Evolutionary conservation across 2,329 filamentous ascomycete species (phyloP).

Genomic region (Colletotrichum chlorophyti): DNA sequence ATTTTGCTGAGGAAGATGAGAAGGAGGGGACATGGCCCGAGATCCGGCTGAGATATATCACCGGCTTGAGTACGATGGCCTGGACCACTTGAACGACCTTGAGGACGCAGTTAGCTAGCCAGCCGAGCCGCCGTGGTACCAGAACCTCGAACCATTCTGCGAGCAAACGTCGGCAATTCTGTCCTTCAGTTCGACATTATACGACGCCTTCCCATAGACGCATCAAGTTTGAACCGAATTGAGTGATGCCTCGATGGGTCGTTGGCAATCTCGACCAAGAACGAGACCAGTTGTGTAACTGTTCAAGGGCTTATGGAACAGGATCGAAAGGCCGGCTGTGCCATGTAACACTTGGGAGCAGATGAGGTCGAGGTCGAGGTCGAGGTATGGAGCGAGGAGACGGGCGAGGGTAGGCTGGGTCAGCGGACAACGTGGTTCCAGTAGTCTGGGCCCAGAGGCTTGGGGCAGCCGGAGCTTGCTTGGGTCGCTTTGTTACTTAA

Average conservation of each 20-base stretch:
- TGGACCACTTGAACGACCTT: no score
- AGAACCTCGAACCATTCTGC: neutral
- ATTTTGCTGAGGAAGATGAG: neutral
- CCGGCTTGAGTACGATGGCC: neutral
- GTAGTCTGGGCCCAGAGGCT: conserved; percentile 15
- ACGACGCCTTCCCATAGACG: neutral
- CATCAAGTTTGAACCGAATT: neutral
- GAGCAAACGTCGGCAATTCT: neutral
- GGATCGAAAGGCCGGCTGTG: neutral
- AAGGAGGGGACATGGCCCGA: neutral
- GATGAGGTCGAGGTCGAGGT: neutral
- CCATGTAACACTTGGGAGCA: conserved; percentile 19
- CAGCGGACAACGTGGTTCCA: conserved; percentile 24
- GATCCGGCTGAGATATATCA: conserved; percentile 1
- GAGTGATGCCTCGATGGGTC: neutral
- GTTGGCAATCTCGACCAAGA: neutral
- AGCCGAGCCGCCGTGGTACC: neutral
- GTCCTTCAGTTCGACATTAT: conserved; percentile 11
- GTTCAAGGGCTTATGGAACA: neutral
- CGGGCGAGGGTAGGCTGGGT: neutral
- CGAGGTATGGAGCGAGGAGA: neutral
- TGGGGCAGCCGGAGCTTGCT: conserved; percentile 15
- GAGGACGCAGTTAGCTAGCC: no score
- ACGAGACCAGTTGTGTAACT: neutral
- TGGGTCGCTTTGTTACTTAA: neutral